Evolutionary conservation across 495 filamentous ascomycete genomes (phyloP).

Genomic region (Friedmanniomyces endolithicus): DNA sequence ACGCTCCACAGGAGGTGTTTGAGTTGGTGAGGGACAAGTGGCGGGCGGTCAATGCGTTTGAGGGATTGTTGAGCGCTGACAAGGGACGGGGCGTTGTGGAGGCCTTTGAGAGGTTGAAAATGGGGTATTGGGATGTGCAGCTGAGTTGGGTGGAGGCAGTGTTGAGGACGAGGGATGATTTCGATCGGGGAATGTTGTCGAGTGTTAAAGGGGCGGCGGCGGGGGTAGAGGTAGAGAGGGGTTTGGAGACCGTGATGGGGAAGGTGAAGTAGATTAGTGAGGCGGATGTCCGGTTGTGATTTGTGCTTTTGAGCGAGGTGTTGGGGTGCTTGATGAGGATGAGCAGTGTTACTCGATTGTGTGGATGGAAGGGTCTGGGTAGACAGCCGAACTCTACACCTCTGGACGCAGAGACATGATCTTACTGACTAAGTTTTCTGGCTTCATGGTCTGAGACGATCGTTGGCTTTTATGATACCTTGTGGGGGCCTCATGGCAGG

Average conservation of each 20-base stretch:
- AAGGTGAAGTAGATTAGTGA: constrained; percentile 51
- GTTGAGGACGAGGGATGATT: constrained; percentile 76
- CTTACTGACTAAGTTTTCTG: too few relatives aligned
- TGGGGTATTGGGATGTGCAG: constrained; percentile 84
- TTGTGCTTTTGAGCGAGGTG: constrained; percentile 1
- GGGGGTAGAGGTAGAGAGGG: constrained; percentile 65
- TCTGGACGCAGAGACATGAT: too few relatives aligned
- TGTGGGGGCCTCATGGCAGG: too few relatives aligned
- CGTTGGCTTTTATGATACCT: too few relatives aligned
- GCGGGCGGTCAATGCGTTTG: constrained; percentile 73
- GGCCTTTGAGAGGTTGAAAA: constrained; percentile 74
- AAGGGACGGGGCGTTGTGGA: constrained; percentile 52
- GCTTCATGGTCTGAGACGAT: too few relatives aligned
- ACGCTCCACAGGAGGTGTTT: constrained; percentile 48
- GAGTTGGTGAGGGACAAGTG: constrained; percentile 74
- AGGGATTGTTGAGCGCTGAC: constrained; percentile 59
- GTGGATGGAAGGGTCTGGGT: too few relatives aligned
- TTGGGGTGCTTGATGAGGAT: not conserved
- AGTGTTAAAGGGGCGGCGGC: constrained; percentile 74
- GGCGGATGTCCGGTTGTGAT: not conserved
- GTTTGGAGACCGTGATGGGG: constrained; percentile 78
- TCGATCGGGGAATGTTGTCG: constrained; percentile 79
- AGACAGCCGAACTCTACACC: not conserved
- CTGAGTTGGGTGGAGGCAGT: constrained; percentile 95
- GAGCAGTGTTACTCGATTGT: too few relatives aligned